Evolutionary conservation across 495 filamentous ascomycete genomes (phyloP).

Genomic region (Melanomma pulvis-pyrius): DNA sequence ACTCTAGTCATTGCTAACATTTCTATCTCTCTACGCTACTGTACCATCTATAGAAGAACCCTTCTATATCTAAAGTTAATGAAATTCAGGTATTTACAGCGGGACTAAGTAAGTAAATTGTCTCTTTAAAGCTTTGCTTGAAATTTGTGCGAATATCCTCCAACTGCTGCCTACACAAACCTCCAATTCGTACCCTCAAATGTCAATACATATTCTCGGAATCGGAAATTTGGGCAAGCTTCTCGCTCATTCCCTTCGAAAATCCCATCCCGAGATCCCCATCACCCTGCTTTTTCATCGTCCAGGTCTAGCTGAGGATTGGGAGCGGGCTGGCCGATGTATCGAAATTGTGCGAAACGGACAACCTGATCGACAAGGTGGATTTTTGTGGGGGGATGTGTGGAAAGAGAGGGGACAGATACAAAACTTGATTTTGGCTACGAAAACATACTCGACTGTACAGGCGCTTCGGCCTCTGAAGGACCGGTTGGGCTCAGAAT

Average conservation of each 20-base stretch:
- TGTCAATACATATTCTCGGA: slow-evolving; percentile 21
- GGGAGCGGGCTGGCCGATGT: slow-evolving; percentile 11
- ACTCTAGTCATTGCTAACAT: too few species aligned
- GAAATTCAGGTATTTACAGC: too few species aligned
- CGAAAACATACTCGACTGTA: slow-evolving; percentile 17
- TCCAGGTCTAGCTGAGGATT: slow-evolving; percentile 14
- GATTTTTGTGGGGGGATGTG: slow-evolving; percentile 1
- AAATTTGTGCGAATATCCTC: too few species aligned
- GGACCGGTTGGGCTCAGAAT: background rate
- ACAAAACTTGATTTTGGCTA: slow-evolving; percentile 11
- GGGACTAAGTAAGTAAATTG: too few species aligned
- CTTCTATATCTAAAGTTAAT: too few species aligned
- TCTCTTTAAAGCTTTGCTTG: too few species aligned
- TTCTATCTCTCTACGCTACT: too few species aligned
- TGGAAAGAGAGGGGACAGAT: background rate
- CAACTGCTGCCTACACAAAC: too few species aligned
- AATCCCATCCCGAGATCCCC: slow-evolving; percentile 7
- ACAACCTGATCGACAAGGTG: background rate
- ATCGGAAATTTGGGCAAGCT: slow-evolving; percentile 16
- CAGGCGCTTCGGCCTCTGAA: background rate
- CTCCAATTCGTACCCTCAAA: too few species aligned
- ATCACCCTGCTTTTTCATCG: slow-evolving; percentile 26
- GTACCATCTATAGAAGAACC: too few species aligned
- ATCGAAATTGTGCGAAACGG: slow-evolving; percentile 20
- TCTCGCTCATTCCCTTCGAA: slow-evolving; percentile 13